Conservation (phyloP, 2,329 filamentous ascomycete genomes). For the Didymella segeticola region DNA sequence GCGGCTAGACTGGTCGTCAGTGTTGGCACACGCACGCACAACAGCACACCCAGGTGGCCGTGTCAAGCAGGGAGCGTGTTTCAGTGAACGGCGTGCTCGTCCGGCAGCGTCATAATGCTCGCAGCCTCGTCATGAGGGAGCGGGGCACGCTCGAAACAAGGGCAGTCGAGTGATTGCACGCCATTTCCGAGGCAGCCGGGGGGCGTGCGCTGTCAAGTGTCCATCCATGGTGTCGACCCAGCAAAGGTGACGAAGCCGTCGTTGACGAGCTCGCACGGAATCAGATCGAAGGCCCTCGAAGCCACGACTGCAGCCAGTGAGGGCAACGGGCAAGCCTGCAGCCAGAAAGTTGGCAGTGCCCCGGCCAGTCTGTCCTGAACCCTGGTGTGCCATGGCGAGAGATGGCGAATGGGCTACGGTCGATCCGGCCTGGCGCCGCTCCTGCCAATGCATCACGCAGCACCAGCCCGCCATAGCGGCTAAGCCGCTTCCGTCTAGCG, state of each 20-base stretch:
- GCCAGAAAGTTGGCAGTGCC: constrained; percentile 26
- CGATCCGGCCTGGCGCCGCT: constrained; percentile 24
- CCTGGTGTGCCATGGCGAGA: constrained; percentile 2
- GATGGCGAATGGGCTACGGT: constrained; percentile 9
- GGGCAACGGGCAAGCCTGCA: not conserved
- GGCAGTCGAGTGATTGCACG: constrained; percentile 2
- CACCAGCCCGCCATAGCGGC: constrained; percentile 11
- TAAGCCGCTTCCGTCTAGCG: not conserved
- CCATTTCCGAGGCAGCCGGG: constrained; percentile 10
- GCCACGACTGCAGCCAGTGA: constrained; percentile 7
- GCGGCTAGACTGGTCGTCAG: constrained; percentile 18
- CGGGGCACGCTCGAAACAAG: constrained; percentile 18
- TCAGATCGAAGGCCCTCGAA: constrained; percentile 19
- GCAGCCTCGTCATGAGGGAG: constrained; percentile 22
- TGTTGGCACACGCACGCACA: constrained; percentile 32
- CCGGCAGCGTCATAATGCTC: constrained; percentile 23
- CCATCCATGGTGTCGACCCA: not conserved
- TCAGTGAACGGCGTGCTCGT: constrained; percentile 20
- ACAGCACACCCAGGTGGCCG: constrained; percentile 13
- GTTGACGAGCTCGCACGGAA: constrained; percentile 14
- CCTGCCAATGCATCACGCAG: constrained; percentile 24
- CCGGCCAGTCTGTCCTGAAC: constrained; percentile 8
- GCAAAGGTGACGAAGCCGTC: constrained; percentile 11
- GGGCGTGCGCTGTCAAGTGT: not conserved
- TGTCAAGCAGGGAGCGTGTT: constrained; percentile 34